A percentile compares a stretch with the other conserved stretches of the same genome.
Evolutionary conservation across 75 land plant species (phyloP).

Genomic region (Cupressus sempervirens): DNA sequence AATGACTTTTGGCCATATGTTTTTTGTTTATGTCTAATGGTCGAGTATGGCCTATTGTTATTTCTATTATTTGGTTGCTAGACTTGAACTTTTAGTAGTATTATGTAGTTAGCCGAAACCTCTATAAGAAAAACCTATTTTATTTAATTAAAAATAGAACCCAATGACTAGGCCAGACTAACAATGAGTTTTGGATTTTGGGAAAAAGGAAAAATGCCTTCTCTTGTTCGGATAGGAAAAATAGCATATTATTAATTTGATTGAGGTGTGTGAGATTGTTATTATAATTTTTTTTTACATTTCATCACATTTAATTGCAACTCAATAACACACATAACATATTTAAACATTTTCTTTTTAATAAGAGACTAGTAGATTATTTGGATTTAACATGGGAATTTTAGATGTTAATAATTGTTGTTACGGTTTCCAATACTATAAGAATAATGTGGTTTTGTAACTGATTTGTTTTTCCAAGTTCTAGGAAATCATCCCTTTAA

Average conservation of each 20-base stretch:
- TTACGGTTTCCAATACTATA: not conserved
- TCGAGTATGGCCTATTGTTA: no score
- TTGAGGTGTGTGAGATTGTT: not conserved
- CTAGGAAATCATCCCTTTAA: conserved; percentile 91
- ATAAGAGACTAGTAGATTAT: not conserved
- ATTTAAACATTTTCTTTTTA: not conserved
- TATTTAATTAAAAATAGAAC: no score
- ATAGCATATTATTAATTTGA: not conserved
- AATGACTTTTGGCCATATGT: no score
- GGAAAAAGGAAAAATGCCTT: no score
- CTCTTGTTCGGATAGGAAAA: not conserved
- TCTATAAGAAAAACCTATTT: no score
- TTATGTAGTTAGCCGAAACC: no score
- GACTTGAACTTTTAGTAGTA: no score
- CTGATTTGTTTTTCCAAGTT: conserved; percentile 38
- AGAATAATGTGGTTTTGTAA: not conserved
- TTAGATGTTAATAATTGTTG: not conserved
- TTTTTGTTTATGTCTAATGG: no score
- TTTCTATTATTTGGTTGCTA: no score
- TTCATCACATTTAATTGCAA: conserved; percentile 39
- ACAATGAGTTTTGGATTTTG: no score
- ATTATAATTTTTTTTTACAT: not conserved
- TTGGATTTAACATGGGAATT: not conserved
- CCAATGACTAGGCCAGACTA: not conserved
- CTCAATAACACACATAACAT: not conserved